phyloP scores from a whole-genome alignment of 2,329 filamentous ascomycete species.

The Cadophora gregata region DNA sequence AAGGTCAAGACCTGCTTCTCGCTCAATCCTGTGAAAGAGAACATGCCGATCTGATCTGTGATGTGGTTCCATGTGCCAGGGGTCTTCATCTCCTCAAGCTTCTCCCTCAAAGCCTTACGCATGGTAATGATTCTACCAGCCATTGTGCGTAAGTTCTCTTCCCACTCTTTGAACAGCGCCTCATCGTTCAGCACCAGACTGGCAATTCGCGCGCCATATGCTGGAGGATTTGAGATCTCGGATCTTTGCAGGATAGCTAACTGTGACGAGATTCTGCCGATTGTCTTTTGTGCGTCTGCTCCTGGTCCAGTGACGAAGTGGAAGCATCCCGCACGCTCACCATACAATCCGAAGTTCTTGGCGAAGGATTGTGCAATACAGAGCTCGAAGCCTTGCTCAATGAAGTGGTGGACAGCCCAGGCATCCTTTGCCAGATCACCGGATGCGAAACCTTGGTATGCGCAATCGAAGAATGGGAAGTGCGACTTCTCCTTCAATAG shows the following conservation, averaged over 20 bases:
- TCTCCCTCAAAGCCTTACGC: constrained; percentile 77
- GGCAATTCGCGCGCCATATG: constrained; percentile 91
- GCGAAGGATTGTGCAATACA: constrained; percentile 92
- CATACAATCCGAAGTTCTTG: constrained; percentile 98
- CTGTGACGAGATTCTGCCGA: constrained; percentile 78
- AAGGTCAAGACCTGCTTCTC: constrained; percentile 77
- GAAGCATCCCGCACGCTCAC: constrained; percentile 94
- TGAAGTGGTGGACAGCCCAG: constrained; percentile 92
- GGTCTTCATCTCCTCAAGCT: constrained; percentile 84
- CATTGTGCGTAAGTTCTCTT: constrained; percentile 91
- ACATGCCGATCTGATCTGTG: constrained; percentile 99
- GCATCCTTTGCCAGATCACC: constrained; percentile 85
- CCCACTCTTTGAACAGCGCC: constrained; percentile 83
- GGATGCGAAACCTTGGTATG: constrained; percentile 97
- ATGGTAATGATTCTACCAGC: constrained; percentile 93
- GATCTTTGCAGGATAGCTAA: constrained; percentile 93
- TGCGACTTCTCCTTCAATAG: constrained; percentile 79
- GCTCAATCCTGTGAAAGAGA: constrained; percentile 85
- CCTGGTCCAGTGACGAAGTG: constrained; percentile 84
- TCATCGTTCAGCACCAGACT: constrained; percentile 83
- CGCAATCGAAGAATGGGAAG: constrained; percentile 98
- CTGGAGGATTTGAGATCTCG: constrained; percentile 96
- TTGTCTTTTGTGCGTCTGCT: constrained; percentile 65
- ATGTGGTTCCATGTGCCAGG: constrained; percentile 97
- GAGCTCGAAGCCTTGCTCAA: constrained; percentile 89